Base-by-base conservation (phyloP, 352 stramenopile species). In the Phytophthora podocarpi region DNA sequence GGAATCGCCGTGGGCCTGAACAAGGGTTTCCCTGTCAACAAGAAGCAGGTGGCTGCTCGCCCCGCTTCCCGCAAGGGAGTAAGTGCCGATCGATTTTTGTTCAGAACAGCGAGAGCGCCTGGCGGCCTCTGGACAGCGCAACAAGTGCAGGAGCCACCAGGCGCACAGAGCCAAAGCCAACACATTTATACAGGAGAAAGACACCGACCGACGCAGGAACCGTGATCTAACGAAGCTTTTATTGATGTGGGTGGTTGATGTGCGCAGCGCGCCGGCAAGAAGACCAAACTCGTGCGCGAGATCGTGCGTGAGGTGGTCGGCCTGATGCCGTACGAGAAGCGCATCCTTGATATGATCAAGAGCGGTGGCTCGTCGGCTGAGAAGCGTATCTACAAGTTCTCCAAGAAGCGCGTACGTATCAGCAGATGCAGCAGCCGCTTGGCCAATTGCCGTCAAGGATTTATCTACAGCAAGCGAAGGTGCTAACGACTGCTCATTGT, bases 261-360 rank as follows among this genome's bases (percentile, higher is more conserved):
- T 68, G 12, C 39, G 42, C 61, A 95, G 86, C 86, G 82, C 66
- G 76, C 81, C 55, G 85, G 86, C 74, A 99, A 99, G 89, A 96
- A 98, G 81, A 98, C 95, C 51, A 89, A 88, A 60, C 75, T 99
- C 54, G 95, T 98, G 55, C 87, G 96, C 70, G 82, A 97, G 72
- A 96, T 99, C 73, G 89, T 98, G 51, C 93, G 96, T 72, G 98
- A 99, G 78, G 97, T 99, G 60, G 96, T 97, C 31, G 98, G 98
- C 62, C 79, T 99, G 37, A 97, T 98, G 81, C 98, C 98, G 39
- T 99, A 99, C 80, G 98, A 99, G 84, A 98, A 99, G 78, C 89
- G 98, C 71, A 98, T 99, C 72, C 91, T 99, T 66, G 98, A 99
- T 93, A 99, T 99, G 95, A 99, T 99, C 91, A 99, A 99, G 94